Evolutionary conservation across 2,329 filamentous ascomycete species (phyloP), one percentile per base, ranked within the genome.

Genomic region (Venturia aucupariae): DNA sequence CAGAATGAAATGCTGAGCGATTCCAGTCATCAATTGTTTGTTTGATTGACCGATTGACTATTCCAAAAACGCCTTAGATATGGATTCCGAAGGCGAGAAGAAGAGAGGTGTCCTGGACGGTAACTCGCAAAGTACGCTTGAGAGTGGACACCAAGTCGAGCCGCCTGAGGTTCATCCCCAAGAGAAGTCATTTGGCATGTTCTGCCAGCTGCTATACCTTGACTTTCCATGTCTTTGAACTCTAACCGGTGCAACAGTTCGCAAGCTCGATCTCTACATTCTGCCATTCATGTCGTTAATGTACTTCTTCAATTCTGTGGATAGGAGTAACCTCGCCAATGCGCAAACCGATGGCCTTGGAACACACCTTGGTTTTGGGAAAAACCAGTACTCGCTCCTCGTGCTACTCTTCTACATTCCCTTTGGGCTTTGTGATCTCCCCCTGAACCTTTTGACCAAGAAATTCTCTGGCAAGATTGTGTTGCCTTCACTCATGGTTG

Each of bases 261-360:
- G 51, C 7, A 82, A 82, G 71, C 74, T 83, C 61, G 81, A 83
- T 70, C 72, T 74, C 30, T 71, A 81, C 30, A 72, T 83, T 8
- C 72, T 83, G 13, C 80, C 80, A 2, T 82, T 82, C 66, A 75
- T 82, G 10, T 79, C 80, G 4, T 67, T 81, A 22, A 70, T 83
- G 44, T 83, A 82, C 68, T 74, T 83, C 8, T 77, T 82, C 68
- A 82, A 82, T 71, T 77, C 77, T 57, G 72, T 83, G n/a, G 81
- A 83, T 71, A 80, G 81, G 65, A 76, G 76, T n/a, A 83, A 83
- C 67, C 74, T 74, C 69, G 42, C 68, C 27, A 35, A 61, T 35
- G 38, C 60, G 19, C 48, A 46, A 41, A 60, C 57, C 22, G n/a
- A 60, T 39, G 57, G 57, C 24, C 35, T 41, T 3, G 30, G 51